Conservation (phyloP, 192 early-diverging fungal species). For the Podila clonocystis region DNA sequence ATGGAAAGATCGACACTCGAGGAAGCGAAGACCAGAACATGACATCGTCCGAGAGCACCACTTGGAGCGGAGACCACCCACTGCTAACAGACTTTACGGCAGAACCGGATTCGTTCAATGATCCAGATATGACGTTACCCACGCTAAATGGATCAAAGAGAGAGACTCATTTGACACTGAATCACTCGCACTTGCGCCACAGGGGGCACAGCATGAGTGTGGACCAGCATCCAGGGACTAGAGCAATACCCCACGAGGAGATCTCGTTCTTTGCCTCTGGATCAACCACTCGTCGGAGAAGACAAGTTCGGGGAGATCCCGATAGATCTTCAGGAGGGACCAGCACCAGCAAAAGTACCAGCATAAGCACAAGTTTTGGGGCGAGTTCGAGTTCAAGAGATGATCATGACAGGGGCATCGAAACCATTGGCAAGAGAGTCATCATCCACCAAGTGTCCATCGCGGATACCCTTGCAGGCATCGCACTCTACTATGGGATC, state of each 20-base stretch:
- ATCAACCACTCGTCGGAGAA: not conserved
- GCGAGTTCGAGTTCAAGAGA: not conserved
- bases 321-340: not conserved
- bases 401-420: not conserved
- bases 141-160: not conserved
- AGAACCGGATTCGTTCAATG: slow-evolving; percentile 15
- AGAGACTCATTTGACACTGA: not conserved
- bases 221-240: slow-evolving; percentile 6
- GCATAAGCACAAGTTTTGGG: not conserved
- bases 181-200: not conserved
- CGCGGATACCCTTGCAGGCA: slow-evolving; percentile 58
- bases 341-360: not conserved
- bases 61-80: slow-evolving; percentile 37
- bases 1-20: not conserved
- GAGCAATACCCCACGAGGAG: not conserved
- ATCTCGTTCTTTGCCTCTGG: not conserved
- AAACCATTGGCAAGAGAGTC: slow-evolving; percentile 23
- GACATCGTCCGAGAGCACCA: not conserved
- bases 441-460: slow-evolving; percentile 54
- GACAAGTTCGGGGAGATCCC: not conserved
- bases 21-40: slow-evolving; percentile 5
- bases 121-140: not conserved
- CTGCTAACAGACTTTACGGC: slow-evolving; percentile 24
- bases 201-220: slow-evolving; percentile 40
- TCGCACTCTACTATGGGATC: slow-evolving; percentile 61